Base-by-base conservation (phyloP, 176 grass and related monocot species). In the Rhipidocladum racemiflorum region DNA sequence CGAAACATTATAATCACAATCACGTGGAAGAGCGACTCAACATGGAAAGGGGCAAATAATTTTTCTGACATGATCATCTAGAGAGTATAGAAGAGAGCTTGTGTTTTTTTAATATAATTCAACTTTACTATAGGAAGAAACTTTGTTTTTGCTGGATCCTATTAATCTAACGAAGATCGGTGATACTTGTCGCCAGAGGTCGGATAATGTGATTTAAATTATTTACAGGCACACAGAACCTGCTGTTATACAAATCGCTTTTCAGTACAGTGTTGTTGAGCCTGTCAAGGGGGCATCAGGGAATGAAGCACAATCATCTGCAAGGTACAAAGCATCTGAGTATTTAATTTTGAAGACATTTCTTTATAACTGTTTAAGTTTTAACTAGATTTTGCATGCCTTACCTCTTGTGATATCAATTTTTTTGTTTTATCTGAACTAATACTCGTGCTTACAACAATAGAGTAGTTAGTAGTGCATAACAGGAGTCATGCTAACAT, bases 211-310 rank as follows among this genome's bases (percentile, higher is more conserved):
- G 29, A 74, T 64, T 89, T 54, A 38, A 61, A 21, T 64, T 87
- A 55, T 85, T 85, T 87, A 7, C 73, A 97, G 95, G 85, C 90
- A 97, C 70, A 89, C 92, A 81, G 92, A 94, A 69, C 86, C 90
- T 78, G 88, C 92, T 77, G 77, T 97, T 87, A 59, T 97, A 63
- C 95, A 97, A 40, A 83, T 97, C 0, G 92, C 92, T 65, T 97
- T 97, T 83, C 95, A 97, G 65, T 97, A 94, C 65, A 95, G 90
- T 81, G 84, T 95, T 32, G 65, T 97, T 88, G 92, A 92, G 68
- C 92, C 90, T 79, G 55, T 73, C 12, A 45, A 89, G 80, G 86
- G 68, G 40, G 79, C 62, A 81, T 82, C 62, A 9, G 49, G 42
- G 60, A 81, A 78, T 83, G 90, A 74, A 39, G 61, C 49, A 74